A percentile compares a stretch with the other conserved stretches of the same genome.
Conservation (phyloP, 192 early-diverging fungal genomes). For the Umbelopsis vinacea region DNA sequence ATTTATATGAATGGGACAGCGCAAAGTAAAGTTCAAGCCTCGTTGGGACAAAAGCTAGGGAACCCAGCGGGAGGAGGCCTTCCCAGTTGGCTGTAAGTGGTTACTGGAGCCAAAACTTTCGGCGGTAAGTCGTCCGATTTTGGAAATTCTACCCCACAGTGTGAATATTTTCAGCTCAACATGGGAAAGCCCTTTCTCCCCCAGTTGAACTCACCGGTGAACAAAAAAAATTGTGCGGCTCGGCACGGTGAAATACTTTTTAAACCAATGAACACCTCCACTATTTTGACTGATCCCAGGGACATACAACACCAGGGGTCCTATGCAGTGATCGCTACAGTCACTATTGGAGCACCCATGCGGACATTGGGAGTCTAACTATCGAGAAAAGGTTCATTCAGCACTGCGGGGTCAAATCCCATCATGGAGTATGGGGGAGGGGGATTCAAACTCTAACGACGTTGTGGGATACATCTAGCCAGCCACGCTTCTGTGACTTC, state of each 20-base stretch:
- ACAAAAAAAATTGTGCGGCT: too few relatives aligned
- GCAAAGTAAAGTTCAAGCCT: not conserved
- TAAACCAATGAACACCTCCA: too few relatives aligned
- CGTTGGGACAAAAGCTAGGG: not conserved
- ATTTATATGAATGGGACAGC: not conserved
- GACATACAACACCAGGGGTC: too few relatives aligned
- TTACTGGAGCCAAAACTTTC: not conserved
- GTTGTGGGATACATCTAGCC: not conserved
- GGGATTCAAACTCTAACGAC: not conserved
- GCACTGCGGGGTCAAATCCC: too few relatives aligned
- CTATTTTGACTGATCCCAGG: too few relatives aligned
- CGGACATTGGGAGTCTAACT: too few relatives aligned
- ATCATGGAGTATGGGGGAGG: not conserved
- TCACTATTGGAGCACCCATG: too few relatives aligned
- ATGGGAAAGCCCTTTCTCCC: not conserved
- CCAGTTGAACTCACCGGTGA: not conserved
- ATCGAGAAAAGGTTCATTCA: too few relatives aligned
- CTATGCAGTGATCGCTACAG: too few relatives aligned
- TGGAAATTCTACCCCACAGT: conserved; percentile 1
- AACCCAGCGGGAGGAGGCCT: too few relatives aligned
- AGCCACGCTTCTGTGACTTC: conserved; percentile 2
- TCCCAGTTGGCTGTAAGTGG: not conserved
- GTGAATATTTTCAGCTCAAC: not conserved
- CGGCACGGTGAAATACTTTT: too few relatives aligned
- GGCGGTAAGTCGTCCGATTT: not conserved